Base-by-base conservation (phyloP, 2,329 filamentous ascomycete genomes). In the Colletotrichum sansevieriae region DNA sequence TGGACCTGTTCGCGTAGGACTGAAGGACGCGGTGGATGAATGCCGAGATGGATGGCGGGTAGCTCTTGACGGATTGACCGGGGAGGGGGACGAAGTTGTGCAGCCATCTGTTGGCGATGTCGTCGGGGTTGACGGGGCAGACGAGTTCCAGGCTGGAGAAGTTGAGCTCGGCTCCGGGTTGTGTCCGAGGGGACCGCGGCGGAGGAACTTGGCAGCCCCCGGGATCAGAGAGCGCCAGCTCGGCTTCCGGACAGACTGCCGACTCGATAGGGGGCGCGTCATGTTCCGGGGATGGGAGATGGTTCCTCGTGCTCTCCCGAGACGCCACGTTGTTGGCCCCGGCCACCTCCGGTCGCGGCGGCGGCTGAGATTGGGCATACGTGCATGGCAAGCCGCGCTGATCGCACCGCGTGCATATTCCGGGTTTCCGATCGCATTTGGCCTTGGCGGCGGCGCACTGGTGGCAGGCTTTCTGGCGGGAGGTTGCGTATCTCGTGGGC, bases 61-160 rank as follows among this genome's bases (percentile, higher is more conserved):
- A 85, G 0, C 76, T 61, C 65, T 86, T 86, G 37, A 77, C 63
- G 3, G 71, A 76, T 56, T 85, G 83, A 3, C 79, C 81, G 0
- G 82, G 79, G 0, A 81, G 65, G 0, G 84, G 83, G 5, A 86
- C 80, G 41, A 81, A 85, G 2, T 80, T 74, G 37, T 84, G 80
- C 29, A 86, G 73, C 84, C 84, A 87, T 11, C 84, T 83, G 46
- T 83, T 84, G 12, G 77, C 79, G 56, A 86, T 84, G 15, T 80
- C 79, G 25, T 84, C 80, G 0, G 78, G 80, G 54, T 84, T 79
- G 70, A 86, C 84, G 2, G 82, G 81, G 64, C 83, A 84, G 0
- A 80, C 65, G 7, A 87, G 77, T 12, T 80, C 76, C 2, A 79
- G 63, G 12, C 62, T 43, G 5, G 76, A 73, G 59, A 83, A 83